These are phyloP conservation scores for Stygiomarasmius scandens DNA, from an alignment of 1,284 basidiomycete genomes.

Conservation along the genomic window DNA sequence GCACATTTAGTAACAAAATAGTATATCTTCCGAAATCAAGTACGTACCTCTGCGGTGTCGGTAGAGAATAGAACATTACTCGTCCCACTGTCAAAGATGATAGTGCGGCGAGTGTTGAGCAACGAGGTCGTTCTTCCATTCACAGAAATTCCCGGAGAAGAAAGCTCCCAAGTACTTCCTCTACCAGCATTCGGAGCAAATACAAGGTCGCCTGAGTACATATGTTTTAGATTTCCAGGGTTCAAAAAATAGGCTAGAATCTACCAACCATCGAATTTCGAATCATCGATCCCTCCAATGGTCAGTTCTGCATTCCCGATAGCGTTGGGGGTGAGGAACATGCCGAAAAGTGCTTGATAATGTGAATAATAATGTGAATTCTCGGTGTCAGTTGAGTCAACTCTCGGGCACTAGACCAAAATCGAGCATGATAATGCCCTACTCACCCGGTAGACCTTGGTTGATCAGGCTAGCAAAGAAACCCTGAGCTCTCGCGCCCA, in stretches of 20 bases:
- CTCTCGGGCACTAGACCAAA: too few species aligned
- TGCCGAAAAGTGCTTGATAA: conserved; percentile 49
- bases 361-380: neutral
- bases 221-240: too few species aligned
- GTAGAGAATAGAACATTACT: conserved; percentile 56
- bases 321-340: conserved; percentile 51
- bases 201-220: conserved; percentile 45
- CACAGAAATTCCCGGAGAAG: conserved; percentile 48
- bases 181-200: conserved; percentile 42
- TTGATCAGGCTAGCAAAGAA: neutral
- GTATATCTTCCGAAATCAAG: too few species aligned
- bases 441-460: conserved; percentile 50
- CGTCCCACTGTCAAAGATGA: conserved; percentile 62
- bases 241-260: too few species aligned
- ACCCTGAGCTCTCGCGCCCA: conserved; percentile 41
- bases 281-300: conserved; percentile 52
- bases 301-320: conserved; percentile 57
- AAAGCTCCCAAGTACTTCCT: conserved; percentile 47
- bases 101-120: conserved; percentile 40
- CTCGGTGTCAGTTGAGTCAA: neutral
- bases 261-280: conserved; percentile 50
- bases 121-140: conserved; percentile 52
- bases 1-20: too few species aligned
- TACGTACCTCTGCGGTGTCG: conserved; percentile 45
- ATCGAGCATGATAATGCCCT: neutral